These are phyloP conservation scores for Mercurialis annua DNA, from an alignment of 345 rosid genomes.

Conservation along the genomic window DNA sequence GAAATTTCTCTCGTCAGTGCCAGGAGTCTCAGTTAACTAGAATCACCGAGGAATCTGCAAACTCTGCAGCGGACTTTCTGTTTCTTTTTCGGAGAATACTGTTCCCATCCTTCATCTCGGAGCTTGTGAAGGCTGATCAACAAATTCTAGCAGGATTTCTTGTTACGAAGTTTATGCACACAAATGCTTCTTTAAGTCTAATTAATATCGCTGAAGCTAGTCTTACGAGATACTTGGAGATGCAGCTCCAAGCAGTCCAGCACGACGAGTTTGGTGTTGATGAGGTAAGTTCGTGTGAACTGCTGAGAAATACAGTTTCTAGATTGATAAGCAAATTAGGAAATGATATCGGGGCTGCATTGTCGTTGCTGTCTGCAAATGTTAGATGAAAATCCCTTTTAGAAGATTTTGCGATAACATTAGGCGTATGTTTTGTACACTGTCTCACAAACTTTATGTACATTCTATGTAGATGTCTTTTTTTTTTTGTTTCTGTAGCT, in stretches of 20 bases:
- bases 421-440: too few relatives aligned
- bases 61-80: conserved; percentile 16
- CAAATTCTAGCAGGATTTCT: conserved; percentile 73
- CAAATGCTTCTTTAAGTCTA: conserved; percentile 58
- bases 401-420: background rate
- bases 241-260: conserved; percentile 43
- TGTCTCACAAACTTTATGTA: too few relatives aligned
- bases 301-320: conserved; percentile 43
- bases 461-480: too few relatives aligned
- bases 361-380: conserved; percentile 34
- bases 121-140: conserved; percentile 71
- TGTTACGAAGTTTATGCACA: conserved; percentile 77
- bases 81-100: conserved; percentile 51
- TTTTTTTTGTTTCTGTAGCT: too few relatives aligned
- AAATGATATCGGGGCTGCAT: conserved; percentile 49
- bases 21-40: conserved; percentile 51
- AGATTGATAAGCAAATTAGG: conserved; percentile 42
- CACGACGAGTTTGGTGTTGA: conserved; percentile 28
- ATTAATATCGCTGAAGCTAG: conserved; percentile 65
- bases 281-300: conserved; percentile 22
- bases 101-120: conserved; percentile 64
- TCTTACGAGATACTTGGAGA: conserved; percentile 57
- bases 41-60: conserved; percentile 17
- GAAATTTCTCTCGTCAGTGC: conserved; percentile 57
- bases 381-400: conserved; percentile 1